phyloP scores from a whole-genome alignment of 345 rosid species.

The Chamaenerion angustifolium region DNA sequence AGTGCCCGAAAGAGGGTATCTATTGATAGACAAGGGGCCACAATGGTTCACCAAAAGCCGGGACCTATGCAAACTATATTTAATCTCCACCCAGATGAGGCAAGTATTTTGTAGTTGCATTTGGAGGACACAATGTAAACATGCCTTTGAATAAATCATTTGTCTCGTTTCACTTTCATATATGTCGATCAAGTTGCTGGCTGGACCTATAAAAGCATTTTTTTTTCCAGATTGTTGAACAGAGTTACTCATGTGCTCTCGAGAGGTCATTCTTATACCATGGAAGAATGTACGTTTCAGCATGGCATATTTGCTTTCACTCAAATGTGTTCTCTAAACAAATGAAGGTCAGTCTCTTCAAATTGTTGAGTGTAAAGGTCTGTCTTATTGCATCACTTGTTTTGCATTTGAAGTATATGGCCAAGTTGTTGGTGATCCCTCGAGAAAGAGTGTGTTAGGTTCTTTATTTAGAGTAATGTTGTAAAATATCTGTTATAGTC shows the following conservation, averaged over 20 bases:
- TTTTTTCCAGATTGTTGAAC: constrained; percentile 59
- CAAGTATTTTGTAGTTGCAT: constrained; percentile 4
- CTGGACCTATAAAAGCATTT: constrained; percentile 7
- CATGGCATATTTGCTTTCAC: constrained; percentile 99
- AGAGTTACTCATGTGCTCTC: constrained; percentile 88
- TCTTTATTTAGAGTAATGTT: too few relatives aligned
- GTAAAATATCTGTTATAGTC: too few relatives aligned
- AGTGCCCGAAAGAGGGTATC: constrained; percentile 57
- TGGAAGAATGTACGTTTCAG: constrained; percentile 94
- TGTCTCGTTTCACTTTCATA: too few relatives aligned
- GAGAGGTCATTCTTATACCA: constrained; percentile 98
- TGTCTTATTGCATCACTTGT: too few relatives aligned
- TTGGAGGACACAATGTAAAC: too few relatives aligned
- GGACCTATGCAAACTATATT: constrained; percentile 93
- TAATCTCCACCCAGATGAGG: constrained; percentile 85
- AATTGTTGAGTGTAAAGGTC: too few relatives aligned
- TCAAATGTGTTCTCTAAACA: constrained; percentile 98
- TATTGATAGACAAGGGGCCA: constrained; percentile 66
- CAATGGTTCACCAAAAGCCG: constrained; percentile 91
- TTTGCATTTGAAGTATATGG: too few relatives aligned
- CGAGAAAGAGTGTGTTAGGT: too few relatives aligned
- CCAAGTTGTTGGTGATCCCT: too few relatives aligned
- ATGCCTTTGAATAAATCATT: too few relatives aligned
- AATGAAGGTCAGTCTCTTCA: constrained; percentile 51
- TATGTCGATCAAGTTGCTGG: not conserved